Evolutionary conservation across 108 stramenopile genomes (phyloP), one percentile per base, ranked within the genome.

Genomic region (Mediolabrus comicus): DNA sequence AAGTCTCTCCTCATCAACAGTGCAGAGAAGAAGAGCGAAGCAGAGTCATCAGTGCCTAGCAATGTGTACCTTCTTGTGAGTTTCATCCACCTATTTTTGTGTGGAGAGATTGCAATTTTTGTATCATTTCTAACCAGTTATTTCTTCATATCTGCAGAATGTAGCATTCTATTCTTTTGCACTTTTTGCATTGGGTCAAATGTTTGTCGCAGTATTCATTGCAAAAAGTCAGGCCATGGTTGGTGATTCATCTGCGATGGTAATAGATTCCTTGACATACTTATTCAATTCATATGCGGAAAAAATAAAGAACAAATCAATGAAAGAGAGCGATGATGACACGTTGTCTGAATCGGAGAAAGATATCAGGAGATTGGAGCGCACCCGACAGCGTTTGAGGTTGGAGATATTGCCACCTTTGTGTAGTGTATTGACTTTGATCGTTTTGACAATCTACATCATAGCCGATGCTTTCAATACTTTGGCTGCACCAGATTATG

Each of bases 381-480:
- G 74, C 12, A 75, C 74, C 6, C 56, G 61, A 13, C 74, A 75
- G 59, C 51, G 74, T 41, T 55, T 75, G 22, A 67, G 87, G 65
- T 53, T 92, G 61, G 92, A 92, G 69, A 66, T 92, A 55, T 73
- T 90, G 53, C 89, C 92, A 35, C 92, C 92, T 4, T 35, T 87
- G 14, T 77, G 89, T 43, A 86, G 85, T 54, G 84, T 88, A 17
- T 36, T 73, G 32, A 85, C 87, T 28, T 59, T 92, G 28, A 67
- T 88, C 28, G 72, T 65, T 46, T 83, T 92, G 22, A 89, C 74
- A 52, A 75, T 75, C 24, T 62, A 36, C 53, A 66, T 75, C 22
- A 75, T 66, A 30, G 17, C 60, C n/a, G 66, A 75, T 52, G 65
- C 74, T 22, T n/a, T 55, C 16, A 59, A 61, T 13, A 51, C 74